phyloP scores from a whole-genome alignment of 805 yeast genomes.

The Candida ovalis region DNA sequence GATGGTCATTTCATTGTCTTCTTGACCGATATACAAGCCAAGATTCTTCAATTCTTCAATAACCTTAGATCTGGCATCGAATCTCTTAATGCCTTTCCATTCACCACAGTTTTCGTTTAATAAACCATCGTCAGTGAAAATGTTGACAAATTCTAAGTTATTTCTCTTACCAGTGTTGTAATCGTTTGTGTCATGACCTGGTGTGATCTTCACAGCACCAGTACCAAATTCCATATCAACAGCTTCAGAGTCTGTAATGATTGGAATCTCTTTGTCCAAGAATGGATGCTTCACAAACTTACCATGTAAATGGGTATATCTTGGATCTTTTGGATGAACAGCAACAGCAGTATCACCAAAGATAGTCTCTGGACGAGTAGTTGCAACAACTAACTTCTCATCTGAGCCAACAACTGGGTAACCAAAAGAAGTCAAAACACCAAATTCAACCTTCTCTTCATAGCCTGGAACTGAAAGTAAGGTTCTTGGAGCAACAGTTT shows the following conservation, averaged over 20 bases:
- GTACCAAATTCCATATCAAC: conserved; percentile 99
- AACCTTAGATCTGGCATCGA: conserved; percentile 85
- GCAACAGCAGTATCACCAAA: conserved; percentile 99
- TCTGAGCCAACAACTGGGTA: conserved; percentile 83
- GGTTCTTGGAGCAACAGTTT: conserved; percentile 81
- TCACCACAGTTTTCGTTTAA: conserved; percentile 92
- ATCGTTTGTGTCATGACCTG: conserved; percentile 98
- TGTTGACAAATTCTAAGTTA: conserved; percentile 80
- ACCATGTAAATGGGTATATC: conserved; percentile 94
- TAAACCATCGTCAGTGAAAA: conserved; percentile 86
- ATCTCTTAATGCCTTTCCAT: conserved; percentile 87
- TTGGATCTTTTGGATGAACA: conserved; percentile 90
- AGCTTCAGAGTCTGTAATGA: conserved; percentile 84
- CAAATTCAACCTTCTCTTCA: conserved; percentile 87
- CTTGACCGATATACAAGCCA: conserved; percentile 77
- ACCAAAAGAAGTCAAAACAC: conserved; percentile 94
- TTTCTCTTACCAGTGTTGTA: conserved; percentile 94
- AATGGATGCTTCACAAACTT: conserved; percentile 89
- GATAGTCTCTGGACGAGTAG: conserved; percentile 98
- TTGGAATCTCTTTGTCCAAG: conserved; percentile 79
- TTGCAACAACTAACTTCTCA: conserved; percentile 88
- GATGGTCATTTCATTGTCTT: conserved; percentile 93
- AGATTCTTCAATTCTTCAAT: conserved; percentile 72
- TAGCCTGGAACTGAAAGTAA: conserved; percentile 83
- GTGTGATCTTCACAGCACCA: conserved; percentile 99